Evolutionary conservation across 495 filamentous ascomycete species (phyloP).

Genomic region (Pseudoneurospora amorphoporcata): DNA sequence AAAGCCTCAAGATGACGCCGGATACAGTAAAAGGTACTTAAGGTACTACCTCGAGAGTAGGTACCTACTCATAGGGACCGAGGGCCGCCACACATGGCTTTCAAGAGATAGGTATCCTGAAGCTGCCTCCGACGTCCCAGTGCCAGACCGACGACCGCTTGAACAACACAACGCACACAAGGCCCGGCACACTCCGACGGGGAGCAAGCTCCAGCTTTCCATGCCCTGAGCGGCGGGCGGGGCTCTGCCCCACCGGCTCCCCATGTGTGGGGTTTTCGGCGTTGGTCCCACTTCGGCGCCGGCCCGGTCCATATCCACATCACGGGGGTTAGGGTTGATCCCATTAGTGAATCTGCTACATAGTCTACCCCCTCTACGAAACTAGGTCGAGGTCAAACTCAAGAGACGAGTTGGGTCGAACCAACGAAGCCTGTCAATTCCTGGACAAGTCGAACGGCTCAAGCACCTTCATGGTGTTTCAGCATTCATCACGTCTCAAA

Average conservation of each 20-base stretch:
- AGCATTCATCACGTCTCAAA: no score
- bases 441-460: no score
- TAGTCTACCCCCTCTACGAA: neutral
- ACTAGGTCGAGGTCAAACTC: neutral
- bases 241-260: neutral
- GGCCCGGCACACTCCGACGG: neutral
- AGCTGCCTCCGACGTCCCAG: neutral
- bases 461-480: no score
- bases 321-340: neutral
- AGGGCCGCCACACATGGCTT: neutral
- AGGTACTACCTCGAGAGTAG: no score
- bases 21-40: no score
- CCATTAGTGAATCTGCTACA: neutral
- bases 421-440: no score
- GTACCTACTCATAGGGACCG: neutral
- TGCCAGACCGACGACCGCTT: neutral
- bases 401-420: no score
- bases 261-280: neutral
- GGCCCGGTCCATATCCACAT: neutral
- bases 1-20: neutral
- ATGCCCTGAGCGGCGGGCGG: neutral
- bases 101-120: neutral
- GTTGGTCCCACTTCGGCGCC: neutral
- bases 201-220: neutral
- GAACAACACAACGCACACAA: neutral